A percentile compares a stretch with the other conserved stretches of the same genome.
phyloP scores from a whole-genome alignment of 2,329 filamentous ascomycete genomes.

The Rutstroemia sp. region DNA sequence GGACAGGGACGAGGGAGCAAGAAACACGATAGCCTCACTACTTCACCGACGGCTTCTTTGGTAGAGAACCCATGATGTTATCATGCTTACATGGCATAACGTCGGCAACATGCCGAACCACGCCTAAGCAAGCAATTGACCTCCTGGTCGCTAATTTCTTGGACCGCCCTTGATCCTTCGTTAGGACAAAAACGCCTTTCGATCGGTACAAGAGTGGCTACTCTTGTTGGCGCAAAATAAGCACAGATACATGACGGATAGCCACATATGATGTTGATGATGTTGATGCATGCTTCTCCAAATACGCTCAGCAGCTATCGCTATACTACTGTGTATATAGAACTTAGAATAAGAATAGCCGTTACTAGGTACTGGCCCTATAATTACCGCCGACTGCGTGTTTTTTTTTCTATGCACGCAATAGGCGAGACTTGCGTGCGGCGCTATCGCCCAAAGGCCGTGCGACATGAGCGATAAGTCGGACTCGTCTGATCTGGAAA shows the following conservation, averaged over 20 bases:
- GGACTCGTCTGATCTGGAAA: conserved; percentile 20
- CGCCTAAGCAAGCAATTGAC: not conserved
- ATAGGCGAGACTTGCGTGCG: conserved; percentile 15
- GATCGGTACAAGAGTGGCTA: conserved; percentile 13
- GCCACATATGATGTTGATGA: conserved; percentile 12
- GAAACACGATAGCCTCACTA: conserved; percentile 6
- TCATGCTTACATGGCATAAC: conserved; percentile 23
- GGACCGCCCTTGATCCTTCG: not conserved
- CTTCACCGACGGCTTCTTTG: conserved; percentile 3
- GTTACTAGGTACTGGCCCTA: conserved; percentile 14
- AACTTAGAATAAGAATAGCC: not conserved
- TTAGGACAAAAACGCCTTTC: conserved; percentile 5
- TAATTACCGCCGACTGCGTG: too few species aligned
- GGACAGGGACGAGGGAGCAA: conserved; percentile 6
- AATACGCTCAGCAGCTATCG: conserved; percentile 17
- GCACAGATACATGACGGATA: conserved; percentile 16
- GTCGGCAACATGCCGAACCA: conserved; percentile 18
- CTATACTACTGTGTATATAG: conserved; percentile 4
- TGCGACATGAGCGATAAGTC: conserved; percentile 8
- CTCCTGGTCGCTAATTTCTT: not conserved
- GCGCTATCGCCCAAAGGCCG: conserved; percentile 13
- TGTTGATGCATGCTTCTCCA: conserved; percentile 10
- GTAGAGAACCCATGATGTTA: conserved; percentile 4
- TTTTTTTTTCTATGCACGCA: conserved; percentile 18
- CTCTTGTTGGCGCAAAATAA: conserved; percentile 18